These are phyloP conservation scores for Epichloe typhina DNA, from an alignment of 2,329 filamentous ascomycete species.

Conservation along the genomic window DNA sequence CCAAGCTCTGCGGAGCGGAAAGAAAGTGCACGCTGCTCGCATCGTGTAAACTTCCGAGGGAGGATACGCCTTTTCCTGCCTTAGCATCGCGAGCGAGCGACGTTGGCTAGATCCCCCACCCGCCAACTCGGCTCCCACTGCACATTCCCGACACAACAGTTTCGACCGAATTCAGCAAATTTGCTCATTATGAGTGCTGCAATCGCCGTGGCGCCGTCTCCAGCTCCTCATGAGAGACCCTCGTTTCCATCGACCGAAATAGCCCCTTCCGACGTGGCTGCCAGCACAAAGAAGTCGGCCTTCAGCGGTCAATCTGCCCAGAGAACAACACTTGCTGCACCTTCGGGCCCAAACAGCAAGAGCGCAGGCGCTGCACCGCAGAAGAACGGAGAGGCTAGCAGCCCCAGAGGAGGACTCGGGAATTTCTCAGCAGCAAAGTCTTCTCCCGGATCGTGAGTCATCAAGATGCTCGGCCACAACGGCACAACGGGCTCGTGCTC, in stretches of 20 bases:
- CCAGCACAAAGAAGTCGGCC: conserved; percentile 1
- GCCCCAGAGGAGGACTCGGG: conserved; percentile 31
- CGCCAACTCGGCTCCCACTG: background rate
- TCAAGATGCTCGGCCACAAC: background rate
- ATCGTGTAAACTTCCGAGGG: background rate
- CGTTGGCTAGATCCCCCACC: background rate
- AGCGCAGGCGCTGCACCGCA: conserved; percentile 30
- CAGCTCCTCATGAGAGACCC: conserved; percentile 51
- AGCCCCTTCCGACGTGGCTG: conserved; percentile 8
- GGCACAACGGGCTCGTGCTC: background rate
- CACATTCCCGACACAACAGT: background rate
- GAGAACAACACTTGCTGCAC: conserved; percentile 23
- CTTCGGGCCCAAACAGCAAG: conserved; percentile 12
- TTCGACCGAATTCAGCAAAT: background rate
- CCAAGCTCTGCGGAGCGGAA: background rate
- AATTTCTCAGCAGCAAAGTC: conserved; percentile 31
- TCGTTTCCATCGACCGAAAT: conserved; percentile 37
- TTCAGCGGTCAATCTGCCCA: conserved; percentile 30
- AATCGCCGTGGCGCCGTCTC: conserved; percentile 56
- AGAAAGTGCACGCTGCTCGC: background rate
- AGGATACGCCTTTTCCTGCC: too few relatives aligned
- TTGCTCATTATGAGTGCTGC: conserved; percentile 48
- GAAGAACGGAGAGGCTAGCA: conserved; percentile 39
- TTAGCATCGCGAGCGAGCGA: background rate
- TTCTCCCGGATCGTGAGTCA: conserved; percentile 48